A percentile compares a stretch with the other conserved stretches of the same genome.
phyloP scores from a whole-genome alignment of 116 monocot genomes.

The Papilionanthe hybrid region DNA sequence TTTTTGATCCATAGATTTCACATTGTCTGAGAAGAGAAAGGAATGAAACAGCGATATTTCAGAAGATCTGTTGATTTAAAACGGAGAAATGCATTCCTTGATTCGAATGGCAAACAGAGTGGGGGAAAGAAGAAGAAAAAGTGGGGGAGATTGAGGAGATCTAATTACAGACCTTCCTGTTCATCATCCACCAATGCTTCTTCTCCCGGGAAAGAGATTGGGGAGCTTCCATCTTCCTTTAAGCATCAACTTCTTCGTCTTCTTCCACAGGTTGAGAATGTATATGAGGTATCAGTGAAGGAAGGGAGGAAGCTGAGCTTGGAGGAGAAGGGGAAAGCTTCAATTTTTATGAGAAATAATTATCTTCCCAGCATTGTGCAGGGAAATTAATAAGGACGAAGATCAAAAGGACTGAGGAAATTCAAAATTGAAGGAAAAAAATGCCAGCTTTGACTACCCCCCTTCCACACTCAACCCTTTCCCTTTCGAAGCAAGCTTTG shows the following conservation, averaged over 20 bases:
- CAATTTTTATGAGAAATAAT: neutral
- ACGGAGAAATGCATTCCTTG: neutral
- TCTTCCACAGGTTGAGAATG: neutral
- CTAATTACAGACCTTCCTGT: conserved; percentile 45
- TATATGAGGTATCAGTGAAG: neutral
- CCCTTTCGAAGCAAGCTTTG: conserved; percentile 82
- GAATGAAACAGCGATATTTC: neutral
- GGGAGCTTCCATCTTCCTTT: conserved; percentile 30
- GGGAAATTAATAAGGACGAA: conserved; percentile 7
- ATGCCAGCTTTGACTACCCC: conserved; percentile 62
- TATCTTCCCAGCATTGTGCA: neutral
- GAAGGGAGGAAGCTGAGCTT: neutral
- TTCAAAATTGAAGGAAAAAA: conserved; percentile 15
- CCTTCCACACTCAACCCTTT: conserved; percentile 25
- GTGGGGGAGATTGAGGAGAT: neutral
- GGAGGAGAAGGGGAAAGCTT: neutral
- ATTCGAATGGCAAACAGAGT: neutral
- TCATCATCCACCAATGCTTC: conserved; percentile 68
- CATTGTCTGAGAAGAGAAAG: neutral
- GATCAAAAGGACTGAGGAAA: neutral
- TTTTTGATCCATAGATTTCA: too few relatives aligned
- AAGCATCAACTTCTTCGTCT: conserved; percentile 7
- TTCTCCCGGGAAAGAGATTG: conserved; percentile 36
- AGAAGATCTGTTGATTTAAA: neutral
- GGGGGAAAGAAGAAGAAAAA: neutral